Evolutionary conservation across 2,329 filamentous ascomycete species (phyloP).

Genomic region (Epichloe baconii): DNA sequence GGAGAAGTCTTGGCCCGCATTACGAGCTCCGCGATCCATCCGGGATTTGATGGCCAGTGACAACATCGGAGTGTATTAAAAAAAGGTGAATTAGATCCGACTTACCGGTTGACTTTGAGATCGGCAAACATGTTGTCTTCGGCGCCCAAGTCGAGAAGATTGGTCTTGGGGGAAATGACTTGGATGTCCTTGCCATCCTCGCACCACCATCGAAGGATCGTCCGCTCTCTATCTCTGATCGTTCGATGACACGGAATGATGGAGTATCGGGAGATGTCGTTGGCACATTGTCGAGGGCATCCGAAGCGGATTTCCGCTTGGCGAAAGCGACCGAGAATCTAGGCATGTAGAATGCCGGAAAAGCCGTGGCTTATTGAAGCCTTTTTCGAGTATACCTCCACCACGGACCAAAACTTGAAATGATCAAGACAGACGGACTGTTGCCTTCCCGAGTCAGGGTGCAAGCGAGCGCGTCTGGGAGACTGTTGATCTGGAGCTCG

Average conservation of each 20-base stretch:
- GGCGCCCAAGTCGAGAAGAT: conserved; percentile 26
- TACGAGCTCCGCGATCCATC: not conserved
- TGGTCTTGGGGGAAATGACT: conserved; percentile 25
- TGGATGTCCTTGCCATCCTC: conserved; percentile 26
- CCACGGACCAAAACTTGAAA: not conserved
- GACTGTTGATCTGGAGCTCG: not conserved
- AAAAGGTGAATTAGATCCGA: conserved; percentile 9
- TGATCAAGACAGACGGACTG: not conserved
- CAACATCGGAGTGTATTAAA: not conserved
- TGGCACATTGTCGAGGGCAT: conserved; percentile 39
- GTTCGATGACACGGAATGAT: conserved; percentile 47
- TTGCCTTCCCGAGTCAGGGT: not conserved
- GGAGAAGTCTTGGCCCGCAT: not conserved
- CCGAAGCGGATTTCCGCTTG: conserved; percentile 46
- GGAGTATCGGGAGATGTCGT: conserved; percentile 29
- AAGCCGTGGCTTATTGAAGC: conserved; percentile 1
- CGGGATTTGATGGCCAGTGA: conserved; percentile 6
- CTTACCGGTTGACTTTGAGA: conserved; percentile 42
- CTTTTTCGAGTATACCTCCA: not conserved
- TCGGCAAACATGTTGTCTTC: conserved; percentile 48
- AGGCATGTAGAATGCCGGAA: conserved; percentile 39
- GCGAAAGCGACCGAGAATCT: conserved; percentile 47
- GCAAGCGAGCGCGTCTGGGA: not conserved
- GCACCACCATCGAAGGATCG: conserved; percentile 40
- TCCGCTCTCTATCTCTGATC: conserved; percentile 29